These are phyloP conservation scores for Austroboletus eburneus DNA, from an alignment of 768 basidiomycete species.

Conservation along the genomic window DNA sequence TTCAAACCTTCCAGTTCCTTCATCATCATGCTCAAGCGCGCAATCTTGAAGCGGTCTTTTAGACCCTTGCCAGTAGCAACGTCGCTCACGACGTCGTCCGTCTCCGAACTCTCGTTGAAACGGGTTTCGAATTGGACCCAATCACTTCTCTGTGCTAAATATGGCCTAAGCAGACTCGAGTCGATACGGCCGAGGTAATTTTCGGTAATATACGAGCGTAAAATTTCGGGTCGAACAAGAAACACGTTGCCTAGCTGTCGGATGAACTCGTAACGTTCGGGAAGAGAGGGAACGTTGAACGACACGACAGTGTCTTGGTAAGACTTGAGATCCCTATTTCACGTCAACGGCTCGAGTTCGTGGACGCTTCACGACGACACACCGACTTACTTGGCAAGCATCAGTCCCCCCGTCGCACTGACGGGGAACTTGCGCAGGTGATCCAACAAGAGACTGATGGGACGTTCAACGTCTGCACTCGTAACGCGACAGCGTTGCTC, in stretches of 20 bases:
- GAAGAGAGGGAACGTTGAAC: slow-evolving; percentile 80
- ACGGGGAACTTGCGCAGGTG: slow-evolving; percentile 96
- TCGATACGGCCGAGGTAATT: slow-evolving; percentile 93
- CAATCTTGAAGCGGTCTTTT: slow-evolving; percentile 58
- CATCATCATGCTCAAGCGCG: slow-evolving; percentile 80
- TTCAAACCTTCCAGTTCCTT: slow-evolving; percentile 76
- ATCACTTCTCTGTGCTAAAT: slow-evolving; percentile 85
- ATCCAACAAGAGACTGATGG: slow-evolving; percentile 89
- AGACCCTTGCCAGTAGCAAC: slow-evolving; percentile 43
- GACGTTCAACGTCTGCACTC: slow-evolving; percentile 6
- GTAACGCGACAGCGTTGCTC: slow-evolving; percentile 9
- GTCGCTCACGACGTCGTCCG: slow-evolving; percentile 39
- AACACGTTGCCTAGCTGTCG: slow-evolving; percentile 96
- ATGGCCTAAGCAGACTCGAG: slow-evolving; percentile 79
- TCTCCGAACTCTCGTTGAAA: slow-evolving; percentile 58
- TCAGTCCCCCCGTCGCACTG: slow-evolving; percentile 92
- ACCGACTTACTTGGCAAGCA: slow-evolving; percentile 87
- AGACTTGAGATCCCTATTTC: slow-evolving; percentile 82
- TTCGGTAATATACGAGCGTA: slow-evolving; percentile 94
- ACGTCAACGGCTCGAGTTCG: neutral
- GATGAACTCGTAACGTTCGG: slow-evolving; percentile 97
- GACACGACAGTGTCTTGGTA: slow-evolving; percentile 88
- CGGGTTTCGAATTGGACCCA: slow-evolving; percentile 84
- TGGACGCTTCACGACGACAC: neutral
- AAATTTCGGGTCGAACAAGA: slow-evolving; percentile 91